These are phyloP conservation scores for Przewalskia tangutica DNA, from an alignment of 257 asterid species.

Conservation along the genomic window DNA sequence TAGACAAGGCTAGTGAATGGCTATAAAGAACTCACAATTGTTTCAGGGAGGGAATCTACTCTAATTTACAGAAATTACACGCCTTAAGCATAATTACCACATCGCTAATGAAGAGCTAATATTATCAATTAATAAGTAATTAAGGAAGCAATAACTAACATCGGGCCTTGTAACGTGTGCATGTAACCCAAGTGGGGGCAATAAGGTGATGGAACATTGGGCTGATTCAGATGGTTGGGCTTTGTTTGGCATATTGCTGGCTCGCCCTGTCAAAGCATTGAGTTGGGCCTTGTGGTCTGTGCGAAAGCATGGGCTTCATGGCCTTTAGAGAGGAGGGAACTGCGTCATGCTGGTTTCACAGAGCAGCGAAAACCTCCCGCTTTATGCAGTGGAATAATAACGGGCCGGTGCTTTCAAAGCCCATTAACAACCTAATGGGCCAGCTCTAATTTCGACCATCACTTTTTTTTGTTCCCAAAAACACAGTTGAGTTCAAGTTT, in stretches of 20 bases:
- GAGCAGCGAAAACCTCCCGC: no score
- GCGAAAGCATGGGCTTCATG: no score
- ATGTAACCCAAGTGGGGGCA: neutral
- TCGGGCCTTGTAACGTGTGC: neutral
- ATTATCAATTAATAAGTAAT: neutral
- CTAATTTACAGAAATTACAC: no score
- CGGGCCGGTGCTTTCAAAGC: neutral
- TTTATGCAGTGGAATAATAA: conserved; percentile 8
- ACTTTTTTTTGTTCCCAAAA: neutral
- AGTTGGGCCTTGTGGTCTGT: no score
- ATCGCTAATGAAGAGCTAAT: no score
- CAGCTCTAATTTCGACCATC: neutral
- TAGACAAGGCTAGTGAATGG: no score
- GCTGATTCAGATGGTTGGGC: neutral
- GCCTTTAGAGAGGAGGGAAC: no score
- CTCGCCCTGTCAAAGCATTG: neutral
- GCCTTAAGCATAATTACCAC: no score
- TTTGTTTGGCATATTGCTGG: neutral
- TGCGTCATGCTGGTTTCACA: no score
- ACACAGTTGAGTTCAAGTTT: no score
- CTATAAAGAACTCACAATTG: no score
- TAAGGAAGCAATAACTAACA: neutral
- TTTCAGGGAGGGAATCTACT: no score
- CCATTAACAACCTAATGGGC: neutral
- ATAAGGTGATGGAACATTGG: neutral